Percentiles rank a stretch among this genome's conserved stretches.
These are phyloP conservation scores for Penicillium paneum DNA, from an alignment of 2,329 filamentous ascomycete species.

Conservation along the genomic window DNA sequence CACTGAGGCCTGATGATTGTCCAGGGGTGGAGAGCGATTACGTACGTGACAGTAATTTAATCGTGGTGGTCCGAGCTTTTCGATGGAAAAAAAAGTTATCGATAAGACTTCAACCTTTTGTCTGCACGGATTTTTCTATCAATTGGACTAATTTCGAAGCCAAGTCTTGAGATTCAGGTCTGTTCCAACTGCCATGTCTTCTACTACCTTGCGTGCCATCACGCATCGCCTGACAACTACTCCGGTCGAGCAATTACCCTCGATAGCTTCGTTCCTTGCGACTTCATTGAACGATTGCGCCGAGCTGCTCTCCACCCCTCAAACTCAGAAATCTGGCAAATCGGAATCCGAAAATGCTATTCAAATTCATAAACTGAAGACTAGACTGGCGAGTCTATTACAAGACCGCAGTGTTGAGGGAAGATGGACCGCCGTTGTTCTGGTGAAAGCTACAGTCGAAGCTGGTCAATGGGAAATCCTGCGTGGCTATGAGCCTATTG, in stretches of 20 bases:
- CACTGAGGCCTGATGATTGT: constrained; percentile 20
- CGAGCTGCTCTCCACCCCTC: constrained; percentile 60
- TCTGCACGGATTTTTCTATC: not conserved
- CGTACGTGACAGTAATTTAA: constrained; percentile 28
- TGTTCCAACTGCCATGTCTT: constrained; percentile 20
- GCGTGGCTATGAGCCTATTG: constrained; percentile 70
- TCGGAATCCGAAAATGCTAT: constrained; percentile 63
- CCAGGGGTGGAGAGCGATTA: constrained; percentile 22
- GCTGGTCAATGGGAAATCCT: constrained; percentile 81
- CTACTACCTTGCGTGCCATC: constrained; percentile 42
- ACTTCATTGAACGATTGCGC: constrained; percentile 53
- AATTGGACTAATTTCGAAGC: constrained; percentile 2
- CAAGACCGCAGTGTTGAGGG: constrained; percentile 72
- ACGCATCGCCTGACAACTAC: constrained; percentile 63
- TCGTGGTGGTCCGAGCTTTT: constrained; percentile 28
- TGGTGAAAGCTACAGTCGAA: constrained; percentile 79
- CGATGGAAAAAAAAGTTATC: constrained; percentile 20
- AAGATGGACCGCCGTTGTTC: constrained; percentile 71
- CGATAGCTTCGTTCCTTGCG: constrained; percentile 67
- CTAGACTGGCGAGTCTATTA: constrained; percentile 71
- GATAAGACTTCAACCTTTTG: constrained; percentile 8
- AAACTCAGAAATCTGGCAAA: constrained; percentile 57
- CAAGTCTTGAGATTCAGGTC: not conserved
- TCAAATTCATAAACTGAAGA: constrained; percentile 79
- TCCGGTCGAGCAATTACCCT: constrained; percentile 68